Base-by-base conservation (phyloP, 2,329 filamentous ascomycete genomes). In the Pseudohalonectria lignicola region DNA sequence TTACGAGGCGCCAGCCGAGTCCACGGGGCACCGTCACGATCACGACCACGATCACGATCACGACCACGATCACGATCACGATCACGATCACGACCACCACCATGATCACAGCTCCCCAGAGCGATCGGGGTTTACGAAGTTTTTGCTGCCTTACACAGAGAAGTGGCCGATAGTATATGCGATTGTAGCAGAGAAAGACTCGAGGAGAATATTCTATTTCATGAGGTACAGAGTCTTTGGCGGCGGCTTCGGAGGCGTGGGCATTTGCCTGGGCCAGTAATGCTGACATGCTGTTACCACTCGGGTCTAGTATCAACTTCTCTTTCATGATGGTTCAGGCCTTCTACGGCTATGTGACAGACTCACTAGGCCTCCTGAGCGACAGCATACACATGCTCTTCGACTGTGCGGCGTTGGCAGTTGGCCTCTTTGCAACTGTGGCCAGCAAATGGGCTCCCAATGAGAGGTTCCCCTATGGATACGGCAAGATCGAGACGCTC, bases 311-410 rank as follows among this genome's bases (percentile, higher is more conserved):
- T 44, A 73, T 98, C 39, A 98, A 98, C 55, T 87, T 98, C 49
- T 71, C 69, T 6, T 98, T 98, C 58, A 98, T 98, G 92, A 64
- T 84, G 25, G 77, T 98, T 1, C 92, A 98, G 53, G 83, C 88
- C 30, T 86, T 90, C 44, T 98, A 98, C 53, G 92, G 92, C 35
- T 93, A 92, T 50, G 64, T 92, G 10, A 96, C 87, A 4, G 88
- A 94, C 48, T 98, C 92, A 0, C 66, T 98, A 5, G 92, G 92
- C 3, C 70, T 98, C n/a, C 74, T 98, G 15, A 94, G 87, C 48
- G 92, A 98, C 60, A 96, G 88, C 52, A 92, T 98, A 45, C 92
- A 98, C 62, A 98, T 98, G 92, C 90, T 98, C 53, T 96, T 98
- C 51, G 92, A 98, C 60, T 98, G 92, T 49, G 79, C 95, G 26